A percentile compares a stretch with the other conserved stretches of the same genome.
Evolutionary conservation across 2,329 filamentous ascomycete genomes (phyloP).

Genomic region (Fusarium succisae): DNA sequence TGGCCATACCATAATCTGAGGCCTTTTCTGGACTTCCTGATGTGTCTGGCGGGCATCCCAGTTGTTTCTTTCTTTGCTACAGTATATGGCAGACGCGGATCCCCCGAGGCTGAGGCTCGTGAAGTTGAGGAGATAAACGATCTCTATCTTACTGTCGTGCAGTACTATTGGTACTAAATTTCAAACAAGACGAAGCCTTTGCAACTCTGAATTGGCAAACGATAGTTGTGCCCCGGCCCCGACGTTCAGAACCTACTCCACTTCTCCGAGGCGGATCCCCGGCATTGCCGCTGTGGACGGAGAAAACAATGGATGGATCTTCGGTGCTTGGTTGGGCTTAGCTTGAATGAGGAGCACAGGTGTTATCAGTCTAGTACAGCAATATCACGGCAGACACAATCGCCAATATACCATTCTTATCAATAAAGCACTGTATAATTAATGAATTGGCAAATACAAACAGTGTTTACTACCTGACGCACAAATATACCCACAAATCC

Average conservation of each 20-base stretch:
- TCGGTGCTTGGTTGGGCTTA: neutral
- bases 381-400: neutral
- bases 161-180: neutral
- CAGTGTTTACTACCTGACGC: slow-evolving; percentile 25
- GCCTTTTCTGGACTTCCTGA: neutral
- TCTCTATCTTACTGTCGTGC: neutral
- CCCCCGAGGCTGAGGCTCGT: neutral
- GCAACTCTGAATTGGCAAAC: neutral
- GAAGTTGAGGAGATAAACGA: neutral
- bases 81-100: neutral
- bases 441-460: neutral
- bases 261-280: neutral
- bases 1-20: accelerated
- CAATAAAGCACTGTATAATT: neutral
- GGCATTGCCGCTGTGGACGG: neutral
- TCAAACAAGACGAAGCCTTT: neutral
- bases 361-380: neutral
- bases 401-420: neutral
- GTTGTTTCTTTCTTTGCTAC: neutral
- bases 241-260: neutral
- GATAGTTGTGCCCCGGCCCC: neutral
- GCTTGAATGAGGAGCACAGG: neutral
- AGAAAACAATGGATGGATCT: slow-evolving; percentile 1
- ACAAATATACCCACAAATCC: slow-evolving; percentile 31
- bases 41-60: accelerated